phyloP scores from a whole-genome alignment of 225 moss, liverwort and hornwort genomes.

The Antitrichia curtipendula region DNA sequence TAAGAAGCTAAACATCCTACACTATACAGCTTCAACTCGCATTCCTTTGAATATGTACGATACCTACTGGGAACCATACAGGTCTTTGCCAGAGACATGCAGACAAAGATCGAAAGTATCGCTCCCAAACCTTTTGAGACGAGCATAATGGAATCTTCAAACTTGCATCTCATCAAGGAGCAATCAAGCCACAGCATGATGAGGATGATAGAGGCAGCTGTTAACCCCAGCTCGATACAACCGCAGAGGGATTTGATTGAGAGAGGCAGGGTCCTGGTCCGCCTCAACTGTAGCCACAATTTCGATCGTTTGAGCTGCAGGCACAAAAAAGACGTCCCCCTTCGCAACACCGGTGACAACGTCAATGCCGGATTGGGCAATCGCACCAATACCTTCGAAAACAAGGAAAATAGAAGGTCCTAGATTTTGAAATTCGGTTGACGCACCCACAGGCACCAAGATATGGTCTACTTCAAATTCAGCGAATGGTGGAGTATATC shows the following conservation, averaged over 20 bases:
- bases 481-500: slow-evolving; percentile 87
- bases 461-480: slow-evolving; percentile 91
- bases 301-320: slow-evolving; percentile 43
- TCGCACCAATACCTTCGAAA: slow-evolving; percentile 47
- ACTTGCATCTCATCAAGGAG: not conserved
- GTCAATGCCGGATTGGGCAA: not conserved
- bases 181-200: not conserved
- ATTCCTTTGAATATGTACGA: not conserved
- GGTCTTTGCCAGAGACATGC: not conserved
- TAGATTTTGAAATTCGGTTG: slow-evolving; percentile 27
- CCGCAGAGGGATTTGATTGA: slow-evolving; percentile 12
- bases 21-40: not conserved
- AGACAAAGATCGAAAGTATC: not conserved
- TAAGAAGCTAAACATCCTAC: not conserved
- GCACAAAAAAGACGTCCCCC: slow-evolving; percentile 66
- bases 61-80: not conserved
- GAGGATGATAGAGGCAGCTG: slow-evolving; percentile 35
- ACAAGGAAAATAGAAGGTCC: slow-evolving; percentile 86
- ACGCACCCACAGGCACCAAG: slow-evolving; percentile 44
- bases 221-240: slow-evolving; percentile 86
- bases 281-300: slow-evolving; percentile 33
- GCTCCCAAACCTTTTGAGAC: not conserved
- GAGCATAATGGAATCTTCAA: not conserved
- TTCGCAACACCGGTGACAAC: slow-evolving; percentile 23
- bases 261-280: slow-evolving; percentile 4